Base-by-base conservation (phyloP, 2,329 filamentous ascomycete genomes). In the Penicillium sp. region DNA sequence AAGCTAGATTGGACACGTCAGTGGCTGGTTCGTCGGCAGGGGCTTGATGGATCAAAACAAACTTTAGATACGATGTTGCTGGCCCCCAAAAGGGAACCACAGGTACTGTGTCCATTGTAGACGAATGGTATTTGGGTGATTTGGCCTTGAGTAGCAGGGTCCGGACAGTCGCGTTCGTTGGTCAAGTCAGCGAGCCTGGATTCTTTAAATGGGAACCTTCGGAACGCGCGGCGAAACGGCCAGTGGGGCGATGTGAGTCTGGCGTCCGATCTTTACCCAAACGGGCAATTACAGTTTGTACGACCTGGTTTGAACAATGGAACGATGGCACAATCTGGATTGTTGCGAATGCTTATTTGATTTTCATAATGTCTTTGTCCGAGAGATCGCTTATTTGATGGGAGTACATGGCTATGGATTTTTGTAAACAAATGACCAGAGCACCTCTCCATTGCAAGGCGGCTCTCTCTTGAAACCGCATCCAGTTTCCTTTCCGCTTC, bases 1-100 rank as follows among this genome's bases (percentile, higher is more conserved):
- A 71, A 71, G 50, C 69, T 71, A 58, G 9, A 41, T 37, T 18
- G 9, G 19, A 46, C 39, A 22, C 39, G 40, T 46, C 10, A 56
- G 43, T 36, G 6, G 43, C 36, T 41, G 6, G 36, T 31, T 24
- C 53, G 54, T 43, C 14, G 40, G 44, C 19, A 54, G 18, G 37
- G 50, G 50, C 39, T 16, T 36, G 3, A 27, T 35, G 4, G 27
- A 10, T 19, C 1, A 37, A 16, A 18, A 31, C 46, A 50, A 66
- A 71, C 69, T 71, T 71, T 10, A 71, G 56, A 58, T 71, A 71
- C 5, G 69, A 71, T 41, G 69, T 71, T 50, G 65, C 67, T 11
- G 61, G 60, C 2, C 69, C 69, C 69, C 69, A 71, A 31, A 71
- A 70, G 19, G 69, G 65, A 27, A 31, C 47, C 16, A 56, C 18